phyloP scores from a whole-genome alignment of 345 rosid species.

The Ceriops tagal region DNA sequence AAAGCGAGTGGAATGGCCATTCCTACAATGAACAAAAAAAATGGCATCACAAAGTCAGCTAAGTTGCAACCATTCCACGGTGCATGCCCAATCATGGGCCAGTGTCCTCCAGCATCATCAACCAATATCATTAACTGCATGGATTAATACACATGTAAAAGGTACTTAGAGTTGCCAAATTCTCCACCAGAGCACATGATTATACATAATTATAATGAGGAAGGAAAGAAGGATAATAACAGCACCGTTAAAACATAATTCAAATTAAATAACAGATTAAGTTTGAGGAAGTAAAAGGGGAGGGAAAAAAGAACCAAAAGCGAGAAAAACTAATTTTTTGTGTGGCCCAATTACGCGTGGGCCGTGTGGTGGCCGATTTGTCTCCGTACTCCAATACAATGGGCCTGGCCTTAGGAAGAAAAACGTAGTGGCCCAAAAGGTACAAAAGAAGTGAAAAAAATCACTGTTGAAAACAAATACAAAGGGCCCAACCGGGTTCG shows the following conservation, averaged over 20 bases:
- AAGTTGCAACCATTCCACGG: slow-evolving; percentile 90
- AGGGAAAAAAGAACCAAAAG: no score
- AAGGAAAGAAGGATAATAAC: no score
- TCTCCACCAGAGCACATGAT: no score
- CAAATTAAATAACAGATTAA: no score
- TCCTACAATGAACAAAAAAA: slow-evolving; percentile 86
- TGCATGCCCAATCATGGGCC: slow-evolving; percentile 81
- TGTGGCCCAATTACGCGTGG: no score
- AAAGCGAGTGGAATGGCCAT: slow-evolving; percentile 84
- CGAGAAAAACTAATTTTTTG: no score
- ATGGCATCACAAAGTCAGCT: slow-evolving; percentile 96
- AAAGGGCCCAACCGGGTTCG: slow-evolving; percentile 38
- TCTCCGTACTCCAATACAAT: background rate
- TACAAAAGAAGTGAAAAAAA: background rate
- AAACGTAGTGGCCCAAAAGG: background rate
- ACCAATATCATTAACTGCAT: slow-evolving; percentile 79
- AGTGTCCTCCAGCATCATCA: slow-evolving; percentile 90
- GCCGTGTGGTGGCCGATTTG: no score
- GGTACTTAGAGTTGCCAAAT: no score
- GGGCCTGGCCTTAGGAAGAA: background rate
- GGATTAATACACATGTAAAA: no score
- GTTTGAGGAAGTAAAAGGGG: no score
- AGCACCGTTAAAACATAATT: no score
- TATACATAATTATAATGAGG: no score
- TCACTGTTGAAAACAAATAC: background rate